A percentile compares a stretch with the other conserved stretches of the same genome.
Conservation (phyloP, 371 early-diverging fungal species). For the Mucor velutinosus region DNA sequence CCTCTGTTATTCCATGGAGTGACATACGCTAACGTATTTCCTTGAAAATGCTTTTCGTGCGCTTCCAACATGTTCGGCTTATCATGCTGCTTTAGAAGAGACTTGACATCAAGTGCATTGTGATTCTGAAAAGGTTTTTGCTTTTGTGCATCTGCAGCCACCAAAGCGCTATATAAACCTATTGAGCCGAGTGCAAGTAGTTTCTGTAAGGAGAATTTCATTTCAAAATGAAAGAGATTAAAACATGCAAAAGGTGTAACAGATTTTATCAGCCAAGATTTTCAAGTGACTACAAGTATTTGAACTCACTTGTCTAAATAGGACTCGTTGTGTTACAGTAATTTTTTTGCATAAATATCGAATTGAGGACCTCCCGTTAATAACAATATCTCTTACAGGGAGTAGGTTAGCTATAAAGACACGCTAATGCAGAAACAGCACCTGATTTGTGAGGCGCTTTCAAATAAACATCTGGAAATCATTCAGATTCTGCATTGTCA, state of each 20-base stretch:
- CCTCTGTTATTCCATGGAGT: constrained; percentile 75
- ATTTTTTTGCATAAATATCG: neutral
- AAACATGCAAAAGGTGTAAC: neutral
- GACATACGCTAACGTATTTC: constrained; percentile 59
- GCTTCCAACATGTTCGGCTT: constrained; percentile 22
- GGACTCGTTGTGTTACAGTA: neutral
- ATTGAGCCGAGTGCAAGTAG: neutral
- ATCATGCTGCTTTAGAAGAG: constrained; percentile 17
- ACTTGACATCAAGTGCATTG: constrained; percentile 6
- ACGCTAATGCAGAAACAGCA: no score
- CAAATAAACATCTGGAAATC: no score
- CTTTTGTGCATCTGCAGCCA: neutral
- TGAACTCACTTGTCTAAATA: neutral
- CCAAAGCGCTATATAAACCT: neutral
- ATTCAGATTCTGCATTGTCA: no score
- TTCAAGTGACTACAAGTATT: neutral
- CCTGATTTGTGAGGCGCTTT: no score
- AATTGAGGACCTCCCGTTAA: no score
- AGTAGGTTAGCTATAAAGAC: no score
- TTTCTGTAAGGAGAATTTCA: neutral
- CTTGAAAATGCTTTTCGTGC: constrained; percentile 41
- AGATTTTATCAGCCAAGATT: neutral
- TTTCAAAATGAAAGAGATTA: neutral
- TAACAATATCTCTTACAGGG: no score
- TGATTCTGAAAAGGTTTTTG: neutral